These are phyloP conservation scores for Scheffersomyces lignosus DNA, from an alignment of 805 yeast species.

Conservation along the genomic window DNA sequence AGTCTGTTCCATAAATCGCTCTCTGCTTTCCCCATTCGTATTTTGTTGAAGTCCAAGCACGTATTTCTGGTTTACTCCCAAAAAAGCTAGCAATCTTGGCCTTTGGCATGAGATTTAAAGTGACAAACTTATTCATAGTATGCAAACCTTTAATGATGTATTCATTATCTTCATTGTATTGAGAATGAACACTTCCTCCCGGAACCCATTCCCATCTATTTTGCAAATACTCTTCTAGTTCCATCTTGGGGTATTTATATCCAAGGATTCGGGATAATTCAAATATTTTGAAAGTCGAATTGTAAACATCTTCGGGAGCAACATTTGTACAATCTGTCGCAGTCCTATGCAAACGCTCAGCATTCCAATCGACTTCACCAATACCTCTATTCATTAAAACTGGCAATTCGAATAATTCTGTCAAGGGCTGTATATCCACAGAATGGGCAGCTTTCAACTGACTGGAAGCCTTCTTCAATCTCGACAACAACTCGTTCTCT, in stretches of 20 bases:
- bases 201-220: neutral
- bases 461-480: neutral
- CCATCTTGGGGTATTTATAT: neutral
- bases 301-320: neutral
- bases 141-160: neutral
- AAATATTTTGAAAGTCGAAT: neutral
- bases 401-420: neutral
- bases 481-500: neutral
- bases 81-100: neutral
- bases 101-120: neutral
- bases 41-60: neutral
- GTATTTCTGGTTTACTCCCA: neutral
- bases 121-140: neutral
- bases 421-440: neutral
- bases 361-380: neutral
- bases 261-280: neutral
- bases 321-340: neutral
- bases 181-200: neutral
- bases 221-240: neutral
- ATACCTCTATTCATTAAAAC: neutral
- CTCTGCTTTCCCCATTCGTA: neutral
- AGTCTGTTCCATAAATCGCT: neutral
- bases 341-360: neutral
- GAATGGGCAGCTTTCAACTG: neutral
- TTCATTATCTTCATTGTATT: neutral